Evolutionary conservation across 2,329 filamentous ascomycete species (phyloP).

Genomic region (Fusarium sp.): DNA sequence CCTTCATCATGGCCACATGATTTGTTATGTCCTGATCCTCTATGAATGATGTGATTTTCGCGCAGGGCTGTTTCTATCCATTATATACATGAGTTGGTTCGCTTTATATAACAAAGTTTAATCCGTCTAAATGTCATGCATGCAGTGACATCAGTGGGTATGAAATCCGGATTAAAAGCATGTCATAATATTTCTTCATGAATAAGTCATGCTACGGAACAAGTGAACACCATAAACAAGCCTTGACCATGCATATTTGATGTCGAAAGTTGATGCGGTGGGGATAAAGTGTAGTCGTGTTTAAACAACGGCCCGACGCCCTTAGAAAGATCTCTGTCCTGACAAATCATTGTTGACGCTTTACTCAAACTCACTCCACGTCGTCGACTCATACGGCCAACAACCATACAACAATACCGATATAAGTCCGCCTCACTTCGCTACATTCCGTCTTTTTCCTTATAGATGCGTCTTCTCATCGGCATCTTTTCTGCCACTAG

Average conservation of each 20-base stretch:
- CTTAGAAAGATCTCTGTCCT: constrained; percentile 30
- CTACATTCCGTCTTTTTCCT: background rate
- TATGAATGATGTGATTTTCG: background rate
- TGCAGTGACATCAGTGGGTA: background rate
- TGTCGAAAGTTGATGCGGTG: constrained; percentile 15
- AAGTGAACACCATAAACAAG: background rate
- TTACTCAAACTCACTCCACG: constrained; percentile 17
- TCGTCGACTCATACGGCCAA: constrained; percentile 40
- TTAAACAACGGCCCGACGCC: constrained; percentile 34
- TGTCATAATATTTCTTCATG: background rate
- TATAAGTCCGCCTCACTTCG: constrained; percentile 4
- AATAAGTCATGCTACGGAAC: background rate
- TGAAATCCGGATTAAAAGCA: background rate
- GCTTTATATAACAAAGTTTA: background rate
- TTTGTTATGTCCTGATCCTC: background rate
- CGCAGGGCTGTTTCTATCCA: background rate
- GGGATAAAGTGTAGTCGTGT: constrained; percentile 30
- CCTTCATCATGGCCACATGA: constrained; percentile 74
- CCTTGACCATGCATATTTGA: background rate
- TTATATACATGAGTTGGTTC: background rate
- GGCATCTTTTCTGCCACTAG: constrained; percentile 28
- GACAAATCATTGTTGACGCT: constrained; percentile 46
- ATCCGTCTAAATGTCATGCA: background rate
- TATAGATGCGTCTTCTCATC: constrained; percentile 41
- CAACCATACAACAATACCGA: constrained; percentile 4